Conservation (phyloP, 192 early-diverging fungal species). For the Allomyces macrogynus region DNA sequence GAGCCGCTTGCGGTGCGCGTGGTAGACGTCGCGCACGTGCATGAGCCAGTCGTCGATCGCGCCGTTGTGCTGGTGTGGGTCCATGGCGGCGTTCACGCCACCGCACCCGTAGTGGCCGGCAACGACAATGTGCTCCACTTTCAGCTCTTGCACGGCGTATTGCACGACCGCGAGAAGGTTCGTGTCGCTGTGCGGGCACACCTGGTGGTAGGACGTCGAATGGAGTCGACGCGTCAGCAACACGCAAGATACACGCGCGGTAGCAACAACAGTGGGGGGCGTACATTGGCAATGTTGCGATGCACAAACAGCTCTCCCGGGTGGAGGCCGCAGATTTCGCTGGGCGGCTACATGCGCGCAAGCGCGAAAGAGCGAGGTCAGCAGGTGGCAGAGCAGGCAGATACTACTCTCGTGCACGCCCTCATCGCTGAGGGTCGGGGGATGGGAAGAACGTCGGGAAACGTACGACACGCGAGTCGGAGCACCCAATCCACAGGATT, state of each 20-base stretch:
- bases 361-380: background rate
- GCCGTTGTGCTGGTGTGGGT: constrained; percentile 31
- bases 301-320: constrained; percentile 89
- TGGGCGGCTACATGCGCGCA: background rate
- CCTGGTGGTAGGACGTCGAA: constrained; percentile 24
- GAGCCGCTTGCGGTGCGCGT: constrained; percentile 24
- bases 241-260: no score
- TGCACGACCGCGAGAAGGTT: constrained; percentile 68
- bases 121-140: constrained; percentile 82
- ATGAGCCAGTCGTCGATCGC: constrained; percentile 80
- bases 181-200: constrained; percentile 59
- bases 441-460: background rate
- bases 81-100: constrained; percentile 41
- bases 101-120: constrained; percentile 25
- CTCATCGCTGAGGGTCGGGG: no score
- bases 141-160: constrained; percentile 78
- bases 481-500: constrained; percentile 54
- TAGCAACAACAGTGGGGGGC: no score
- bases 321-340: constrained; percentile 1
- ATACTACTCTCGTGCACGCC: no score
- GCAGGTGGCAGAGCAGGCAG: background rate
- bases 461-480: background rate
- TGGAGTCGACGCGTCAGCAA: no score
- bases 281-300: constrained; percentile 72
- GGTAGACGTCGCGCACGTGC: constrained; percentile 66